A percentile compares a stretch with the other conserved stretches of the same genome.
Conservation (phyloP, 2,329 filamentous ascomycete genomes). For the Penicillium psychrosexuale region DNA sequence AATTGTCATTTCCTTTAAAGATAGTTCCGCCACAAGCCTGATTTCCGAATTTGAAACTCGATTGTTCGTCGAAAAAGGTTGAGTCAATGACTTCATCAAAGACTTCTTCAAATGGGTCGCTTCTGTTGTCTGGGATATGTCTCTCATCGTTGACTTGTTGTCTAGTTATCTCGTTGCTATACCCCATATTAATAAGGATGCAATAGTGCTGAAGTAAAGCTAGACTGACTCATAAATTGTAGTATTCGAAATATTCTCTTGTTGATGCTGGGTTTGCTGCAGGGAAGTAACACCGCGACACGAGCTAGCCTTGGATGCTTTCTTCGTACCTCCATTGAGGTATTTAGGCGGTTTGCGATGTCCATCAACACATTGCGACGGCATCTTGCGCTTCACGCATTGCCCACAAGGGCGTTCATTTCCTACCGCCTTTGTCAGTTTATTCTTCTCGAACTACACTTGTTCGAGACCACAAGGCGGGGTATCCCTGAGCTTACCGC, state of each 20-base stretch:
- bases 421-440: slow-evolving; percentile 1
- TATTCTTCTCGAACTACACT: not conserved
- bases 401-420: slow-evolving; percentile 12
- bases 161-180: not conserved
- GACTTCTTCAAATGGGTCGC: not conserved
- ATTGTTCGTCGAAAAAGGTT: not conserved
- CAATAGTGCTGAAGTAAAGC: not conserved
- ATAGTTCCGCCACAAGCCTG: not conserved
- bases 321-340: not conserved
- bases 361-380: slow-evolving; percentile 11
- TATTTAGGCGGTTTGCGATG: slow-evolving; percentile 13
- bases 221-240: not conserved
- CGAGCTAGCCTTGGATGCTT: not conserved
- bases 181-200: not conserved
- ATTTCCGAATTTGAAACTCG: not conserved
- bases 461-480: not conserved
- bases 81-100: slow-evolving; percentile 4
- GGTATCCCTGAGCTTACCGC: not conserved
- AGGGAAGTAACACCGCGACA: not conserved
- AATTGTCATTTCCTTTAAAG: not conserved
- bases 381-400: slow-evolving; percentile 5
- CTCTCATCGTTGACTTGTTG: not conserved
- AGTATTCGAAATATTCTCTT: not conserved
- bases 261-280: not conserved
- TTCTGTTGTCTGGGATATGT: not conserved